Evolutionary conservation across 768 basidiomycete species (phyloP).

Genomic region (Wakefieldia striispora): DNA sequence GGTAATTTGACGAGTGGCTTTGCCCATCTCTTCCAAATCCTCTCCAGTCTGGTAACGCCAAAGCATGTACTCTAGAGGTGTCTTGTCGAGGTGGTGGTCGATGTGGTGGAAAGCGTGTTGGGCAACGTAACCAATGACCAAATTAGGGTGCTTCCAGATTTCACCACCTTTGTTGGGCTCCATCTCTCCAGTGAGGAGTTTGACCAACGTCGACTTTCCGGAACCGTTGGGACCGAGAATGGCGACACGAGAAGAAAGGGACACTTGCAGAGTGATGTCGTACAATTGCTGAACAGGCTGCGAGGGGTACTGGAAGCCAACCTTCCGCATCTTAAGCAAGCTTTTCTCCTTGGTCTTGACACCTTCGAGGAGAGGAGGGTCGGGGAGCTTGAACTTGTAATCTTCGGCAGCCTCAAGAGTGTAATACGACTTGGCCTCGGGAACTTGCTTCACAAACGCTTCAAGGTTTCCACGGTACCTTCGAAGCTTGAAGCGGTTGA

Average conservation of each 20-base stretch:
- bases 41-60: conserved; percentile 99
- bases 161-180: conserved; percentile 96
- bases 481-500: conserved; percentile 97
- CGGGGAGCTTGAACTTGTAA: conserved; percentile 98
- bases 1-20: conserved; percentile 83
- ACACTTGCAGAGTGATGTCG: conserved; percentile 96
- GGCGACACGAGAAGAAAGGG: conserved; percentile 97
- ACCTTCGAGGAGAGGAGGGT: conserved; percentile 96
- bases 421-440: conserved; percentile 98
- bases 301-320: conserved; percentile 94
- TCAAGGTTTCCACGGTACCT: conserved; percentile 96
- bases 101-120: conserved; percentile 99
- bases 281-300: conserved; percentile 84
- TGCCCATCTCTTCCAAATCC: conserved; percentile 94
- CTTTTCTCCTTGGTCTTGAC: conserved; percentile 99
- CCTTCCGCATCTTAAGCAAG: conserved; percentile 95
- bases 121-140: conserved; percentile 98
- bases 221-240: conserved; percentile 99
- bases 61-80: conserved; percentile 97
- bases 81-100: conserved; percentile 97
- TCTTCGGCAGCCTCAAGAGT: conserved; percentile 93
- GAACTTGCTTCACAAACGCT: conserved; percentile 89
- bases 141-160: conserved; percentile 98
- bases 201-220: conserved; percentile 96
- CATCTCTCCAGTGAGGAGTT: conserved; percentile 94